Evolutionary conservation across 805 yeast species (phyloP).

Genomic region (Hanseniaspora hatyaiensis): DNA sequence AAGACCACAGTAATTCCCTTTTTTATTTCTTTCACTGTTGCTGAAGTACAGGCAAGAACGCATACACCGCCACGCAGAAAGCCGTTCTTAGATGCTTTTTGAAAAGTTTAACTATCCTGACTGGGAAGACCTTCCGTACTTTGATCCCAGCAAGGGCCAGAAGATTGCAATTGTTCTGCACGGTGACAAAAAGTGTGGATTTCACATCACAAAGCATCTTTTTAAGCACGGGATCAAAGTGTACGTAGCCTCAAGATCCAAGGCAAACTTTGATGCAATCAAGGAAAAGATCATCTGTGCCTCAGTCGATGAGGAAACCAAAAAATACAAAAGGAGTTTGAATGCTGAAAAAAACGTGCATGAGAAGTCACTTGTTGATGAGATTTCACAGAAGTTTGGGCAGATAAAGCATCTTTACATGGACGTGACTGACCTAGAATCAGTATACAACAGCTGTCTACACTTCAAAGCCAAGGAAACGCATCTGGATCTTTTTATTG

Average conservation of each 20-base stretch:
- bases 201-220: slow-evolving; percentile 59
- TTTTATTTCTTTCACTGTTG: no score
- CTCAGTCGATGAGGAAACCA: slow-evolving; percentile 21
- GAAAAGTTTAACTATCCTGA: slow-evolving; percentile 22
- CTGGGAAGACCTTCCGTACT: slow-evolving; percentile 49
- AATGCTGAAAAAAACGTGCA: slow-evolving; percentile 17
- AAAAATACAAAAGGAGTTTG: slow-evolving; percentile 17
- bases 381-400: slow-evolving; percentile 33
- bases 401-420: slow-evolving; percentile 41
- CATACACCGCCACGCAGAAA: no score
- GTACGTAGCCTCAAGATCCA: slow-evolving; percentile 62
- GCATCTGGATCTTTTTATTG: slow-evolving; percentile 48
- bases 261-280: slow-evolving; percentile 32
- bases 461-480: slow-evolving; percentile 38
- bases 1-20: no score
- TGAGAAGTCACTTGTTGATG: neutral
- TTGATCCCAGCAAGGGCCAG: slow-evolving; percentile 43
- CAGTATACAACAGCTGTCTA: slow-evolving; percentile 40
- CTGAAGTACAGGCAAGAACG: neutral
- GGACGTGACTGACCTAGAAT: slow-evolving; percentile 41
- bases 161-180: slow-evolving; percentile 68
- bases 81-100: neutral
- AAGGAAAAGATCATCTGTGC: slow-evolving; percentile 44
- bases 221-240: slow-evolving; percentile 69
- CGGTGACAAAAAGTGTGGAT: slow-evolving; percentile 74